Evolutionary conservation across 306 rosid genomes (phyloP).

Genomic region (Begonia loranthoides): DNA sequence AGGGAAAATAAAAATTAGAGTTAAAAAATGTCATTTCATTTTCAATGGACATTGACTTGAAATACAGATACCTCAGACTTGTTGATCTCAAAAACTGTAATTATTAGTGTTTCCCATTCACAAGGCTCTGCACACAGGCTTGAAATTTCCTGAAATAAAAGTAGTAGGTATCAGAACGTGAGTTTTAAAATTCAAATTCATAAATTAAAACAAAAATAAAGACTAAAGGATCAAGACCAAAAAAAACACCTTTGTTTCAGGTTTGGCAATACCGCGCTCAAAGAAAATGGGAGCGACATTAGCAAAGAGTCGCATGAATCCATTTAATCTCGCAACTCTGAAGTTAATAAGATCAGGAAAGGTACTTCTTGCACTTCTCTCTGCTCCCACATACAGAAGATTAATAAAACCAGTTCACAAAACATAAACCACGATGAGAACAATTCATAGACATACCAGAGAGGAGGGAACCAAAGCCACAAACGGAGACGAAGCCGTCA

Average conservation of each 20-base stretch:
- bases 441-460: conserved; percentile 37
- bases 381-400: conserved; percentile 17
- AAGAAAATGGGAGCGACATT: conserved; percentile 83
- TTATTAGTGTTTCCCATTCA: conserved; percentile 61
- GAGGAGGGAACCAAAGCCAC: conserved; percentile 94
- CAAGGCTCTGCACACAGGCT: conserved; percentile 80
- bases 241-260: conserved; percentile 64
- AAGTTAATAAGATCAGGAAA: conserved; percentile 74
- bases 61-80: conserved; percentile 49
- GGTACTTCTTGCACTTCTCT: conserved; percentile 80
- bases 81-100: conserved; percentile 66
- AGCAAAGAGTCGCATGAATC: conserved; percentile 68
- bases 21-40: not conserved
- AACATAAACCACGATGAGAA: not conserved
- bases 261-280: conserved; percentile 90
- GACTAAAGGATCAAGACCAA: too few relatives aligned
- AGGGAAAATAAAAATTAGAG: conserved; percentile 1
- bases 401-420: not conserved
- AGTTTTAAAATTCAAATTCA: conserved; percentile 1
- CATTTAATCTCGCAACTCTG: conserved; percentile 47
- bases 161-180: too few relatives aligned
- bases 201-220: not conserved
- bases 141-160: conserved; percentile 58
- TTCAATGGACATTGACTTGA: too few relatives aligned
- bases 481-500: conserved; percentile 49